These are phyloP conservation scores for Leccinum disarticulatum DNA, from an alignment of 768 basidiomycete genomes.

Conservation along the genomic window DNA sequence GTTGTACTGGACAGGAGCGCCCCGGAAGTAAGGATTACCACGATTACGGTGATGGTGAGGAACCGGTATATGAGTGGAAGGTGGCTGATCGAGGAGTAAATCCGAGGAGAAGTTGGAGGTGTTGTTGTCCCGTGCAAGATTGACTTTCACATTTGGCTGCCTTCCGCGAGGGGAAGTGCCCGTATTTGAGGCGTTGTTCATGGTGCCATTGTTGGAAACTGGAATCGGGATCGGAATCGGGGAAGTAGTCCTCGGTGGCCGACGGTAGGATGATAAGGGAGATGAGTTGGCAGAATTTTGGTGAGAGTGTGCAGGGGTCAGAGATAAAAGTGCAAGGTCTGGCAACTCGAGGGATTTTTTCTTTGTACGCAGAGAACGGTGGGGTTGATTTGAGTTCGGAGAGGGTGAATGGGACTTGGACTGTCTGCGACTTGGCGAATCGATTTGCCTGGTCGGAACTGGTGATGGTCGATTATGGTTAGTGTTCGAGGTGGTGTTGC, in stretches of 20 bases:
- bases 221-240: constrained; percentile 51
- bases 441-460: constrained; percentile 26
- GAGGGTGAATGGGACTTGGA: constrained; percentile 37
- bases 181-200: constrained; percentile 36
- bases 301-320: constrained; percentile 42
- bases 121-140: constrained; percentile 26
- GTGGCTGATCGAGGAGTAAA: constrained; percentile 41
- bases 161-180: constrained; percentile 37
- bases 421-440: constrained; percentile 19
- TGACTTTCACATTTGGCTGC: constrained; percentile 31
- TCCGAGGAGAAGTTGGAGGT: constrained; percentile 38
- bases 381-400: constrained; percentile 44
- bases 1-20: constrained; percentile 37
- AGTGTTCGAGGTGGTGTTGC: constrained; percentile 33
- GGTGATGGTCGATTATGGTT: constrained; percentile 31
- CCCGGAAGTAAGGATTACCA: constrained; percentile 35
- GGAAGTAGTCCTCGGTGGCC: constrained; percentile 42
- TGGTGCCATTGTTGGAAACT: constrained; percentile 36
- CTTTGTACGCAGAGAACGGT: constrained; percentile 63
- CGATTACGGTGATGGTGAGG: constrained; percentile 30
- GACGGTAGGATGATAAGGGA: constrained; percentile 42
- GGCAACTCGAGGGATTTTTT: constrained; percentile 76
- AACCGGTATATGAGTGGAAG: constrained; percentile 44
- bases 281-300: constrained; percentile 39
- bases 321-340: constrained; percentile 57